Percentiles rank a stretch among this genome's conserved stretches.
Conservation (phyloP, 176 grass and related monocot genomes). For the Bolboschoenus planiculmis region DNA sequence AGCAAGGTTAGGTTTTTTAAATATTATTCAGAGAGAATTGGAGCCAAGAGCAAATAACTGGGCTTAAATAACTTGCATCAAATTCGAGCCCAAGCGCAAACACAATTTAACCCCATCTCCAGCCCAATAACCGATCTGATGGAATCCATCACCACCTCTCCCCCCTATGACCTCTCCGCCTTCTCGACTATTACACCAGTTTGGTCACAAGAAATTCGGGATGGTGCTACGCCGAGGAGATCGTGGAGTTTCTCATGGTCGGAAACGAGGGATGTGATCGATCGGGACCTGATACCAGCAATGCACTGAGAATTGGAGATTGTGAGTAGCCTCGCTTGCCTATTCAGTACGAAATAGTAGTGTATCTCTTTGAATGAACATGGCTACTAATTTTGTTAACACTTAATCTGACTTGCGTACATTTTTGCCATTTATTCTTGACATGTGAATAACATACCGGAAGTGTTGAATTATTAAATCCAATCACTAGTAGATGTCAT, state of each 20-base stretch:
- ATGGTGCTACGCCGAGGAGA: too few species aligned
- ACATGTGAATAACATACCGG: neutral
- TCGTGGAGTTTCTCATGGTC: too few species aligned
- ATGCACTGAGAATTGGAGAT: neutral
- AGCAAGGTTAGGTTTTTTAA: neutral
- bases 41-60: neutral
- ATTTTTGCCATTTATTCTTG: neutral
- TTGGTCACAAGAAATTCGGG: too few species aligned
- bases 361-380: neutral
- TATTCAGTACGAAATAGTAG: too few species aligned
- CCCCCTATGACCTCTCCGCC: too few species aligned
- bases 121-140: neutral
- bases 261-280: too few species aligned
- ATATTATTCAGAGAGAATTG: neutral
- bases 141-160: neutral
- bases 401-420: neutral
- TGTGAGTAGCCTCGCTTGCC: neutral
- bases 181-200: neutral
- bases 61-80: neutral
- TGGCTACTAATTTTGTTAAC: neutral
- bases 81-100: neutral
- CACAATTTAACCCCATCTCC: neutral
- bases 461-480: neutral
- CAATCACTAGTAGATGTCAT: neutral
- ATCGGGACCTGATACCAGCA: neutral